A percentile compares a stretch with the other conserved stretches of the same genome.
Evolutionary conservation across 1,284 basidiomycete species (phyloP).

Genomic region (Boletus holoroseus): DNA sequence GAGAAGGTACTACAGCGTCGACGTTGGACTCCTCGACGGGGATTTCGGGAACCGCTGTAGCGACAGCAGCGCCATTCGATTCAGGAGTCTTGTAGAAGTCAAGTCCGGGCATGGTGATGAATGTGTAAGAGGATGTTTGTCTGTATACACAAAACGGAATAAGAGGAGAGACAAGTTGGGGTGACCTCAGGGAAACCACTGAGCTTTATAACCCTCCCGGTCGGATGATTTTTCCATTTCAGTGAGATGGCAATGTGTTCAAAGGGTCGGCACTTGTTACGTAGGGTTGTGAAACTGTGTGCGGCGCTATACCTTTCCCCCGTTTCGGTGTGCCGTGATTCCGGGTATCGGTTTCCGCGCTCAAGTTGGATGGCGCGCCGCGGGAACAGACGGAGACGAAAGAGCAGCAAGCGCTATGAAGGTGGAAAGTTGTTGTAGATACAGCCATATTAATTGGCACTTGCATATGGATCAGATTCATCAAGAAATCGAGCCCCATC

Average conservation of each 20-base stretch:
- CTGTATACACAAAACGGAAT: constrained; percentile 27
- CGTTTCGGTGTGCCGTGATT: constrained; percentile 7
- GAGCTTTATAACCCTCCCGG: constrained; percentile 23
- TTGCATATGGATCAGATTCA: not conserved
- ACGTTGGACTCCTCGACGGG: constrained; percentile 7
- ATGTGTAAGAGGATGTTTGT: constrained; percentile 4
- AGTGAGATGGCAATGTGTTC: constrained; percentile 6
- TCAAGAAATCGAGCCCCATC: not conserved
- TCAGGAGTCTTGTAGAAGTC: constrained; percentile 37
- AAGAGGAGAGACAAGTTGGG: constrained; percentile 4
- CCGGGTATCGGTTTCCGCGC: constrained; percentile 7
- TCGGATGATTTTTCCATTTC: constrained; percentile 15
- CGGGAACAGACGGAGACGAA: constrained; percentile 22
- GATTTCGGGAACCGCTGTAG: constrained; percentile 4
- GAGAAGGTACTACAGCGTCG: constrained; percentile 12
- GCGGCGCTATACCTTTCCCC: constrained; percentile 8
- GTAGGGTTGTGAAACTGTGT: constrained; percentile 16
- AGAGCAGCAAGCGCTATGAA: constrained; percentile 2
- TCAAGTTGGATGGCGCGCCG: constrained; percentile 4
- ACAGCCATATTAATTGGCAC: not conserved
- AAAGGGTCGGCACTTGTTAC: constrained; percentile 27
- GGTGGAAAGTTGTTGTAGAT: constrained; percentile 6
- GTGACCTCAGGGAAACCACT: not conserved
- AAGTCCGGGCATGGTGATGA: constrained; percentile 40
- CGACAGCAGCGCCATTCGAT: constrained; percentile 6